Percentiles rank a stretch among this genome's conserved stretches.
Conservation (phyloP, 2,329 filamentous ascomycete species). For the Talaromyces sp. region DNA sequence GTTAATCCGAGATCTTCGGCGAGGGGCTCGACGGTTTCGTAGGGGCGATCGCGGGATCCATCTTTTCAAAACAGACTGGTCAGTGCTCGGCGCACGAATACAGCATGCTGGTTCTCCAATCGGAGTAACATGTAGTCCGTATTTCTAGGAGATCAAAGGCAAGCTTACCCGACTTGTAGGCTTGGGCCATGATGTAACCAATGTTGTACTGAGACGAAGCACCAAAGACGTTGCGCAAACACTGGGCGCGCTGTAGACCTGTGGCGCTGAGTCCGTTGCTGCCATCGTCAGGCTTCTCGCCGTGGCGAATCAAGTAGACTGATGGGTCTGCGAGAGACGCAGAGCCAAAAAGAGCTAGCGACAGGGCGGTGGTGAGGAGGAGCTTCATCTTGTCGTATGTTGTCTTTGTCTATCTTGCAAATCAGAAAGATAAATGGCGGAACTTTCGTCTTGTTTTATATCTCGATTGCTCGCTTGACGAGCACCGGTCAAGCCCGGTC, state of each 20-base stretch:
- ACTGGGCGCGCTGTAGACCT: slow-evolving; percentile 54
- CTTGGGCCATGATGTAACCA: slow-evolving; percentile 53
- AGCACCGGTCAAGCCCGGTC: no score
- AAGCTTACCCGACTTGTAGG: slow-evolving; percentile 39
- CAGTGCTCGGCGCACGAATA: neutral
- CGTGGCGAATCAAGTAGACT: slow-evolving; percentile 59
- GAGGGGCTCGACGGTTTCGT: slow-evolving; percentile 53
- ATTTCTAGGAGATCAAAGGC: neutral
- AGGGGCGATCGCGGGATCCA: slow-evolving; percentile 49
- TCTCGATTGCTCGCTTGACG: neutral
- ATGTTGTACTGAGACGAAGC: slow-evolving; percentile 49
- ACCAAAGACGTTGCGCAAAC: slow-evolving; percentile 54
- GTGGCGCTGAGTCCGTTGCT: slow-evolving; percentile 45
- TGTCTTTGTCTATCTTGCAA: neutral
- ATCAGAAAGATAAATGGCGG: neutral
- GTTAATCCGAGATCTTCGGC: slow-evolving; percentile 50
- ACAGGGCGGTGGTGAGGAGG: neutral
- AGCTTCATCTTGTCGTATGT: slow-evolving; percentile 6
- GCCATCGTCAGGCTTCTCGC: slow-evolving; percentile 52
- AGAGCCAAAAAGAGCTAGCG: slow-evolving; percentile 1
- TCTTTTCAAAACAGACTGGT: slow-evolving; percentile 23
- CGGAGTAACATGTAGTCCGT: neutral
- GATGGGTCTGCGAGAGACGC: slow-evolving; percentile 33
- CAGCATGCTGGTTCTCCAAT: neutral
- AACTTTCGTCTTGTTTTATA: neutral